Conservation (phyloP, 805 yeast species). For the Yarrowia divulgata region DNA sequence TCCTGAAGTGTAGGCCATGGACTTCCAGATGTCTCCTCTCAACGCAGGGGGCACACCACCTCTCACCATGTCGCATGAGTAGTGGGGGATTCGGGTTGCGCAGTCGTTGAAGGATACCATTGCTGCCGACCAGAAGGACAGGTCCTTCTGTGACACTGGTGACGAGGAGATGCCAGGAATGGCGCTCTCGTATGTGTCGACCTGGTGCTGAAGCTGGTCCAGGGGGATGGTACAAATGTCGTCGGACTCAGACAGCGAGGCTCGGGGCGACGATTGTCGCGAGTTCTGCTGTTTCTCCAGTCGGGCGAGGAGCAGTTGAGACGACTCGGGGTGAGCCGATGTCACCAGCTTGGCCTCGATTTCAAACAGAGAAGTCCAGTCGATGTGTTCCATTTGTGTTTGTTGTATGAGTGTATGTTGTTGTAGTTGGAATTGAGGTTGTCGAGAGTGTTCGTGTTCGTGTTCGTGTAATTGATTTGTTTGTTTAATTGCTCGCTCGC, state of each 20-base stretch:
- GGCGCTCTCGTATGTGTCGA: conserved; percentile 24
- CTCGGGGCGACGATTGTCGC: conserved; percentile 20
- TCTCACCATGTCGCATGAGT: conserved; percentile 48
- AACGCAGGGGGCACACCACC: conserved; percentile 51
- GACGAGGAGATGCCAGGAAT: conserved; percentile 24
- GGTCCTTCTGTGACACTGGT: conserved; percentile 42
- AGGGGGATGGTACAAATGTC: conserved; percentile 24
- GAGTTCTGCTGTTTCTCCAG: conserved; percentile 32
- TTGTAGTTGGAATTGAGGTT: background rate
- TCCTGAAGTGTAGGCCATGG: conserved; percentile 45
- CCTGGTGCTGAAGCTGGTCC: conserved; percentile 23
- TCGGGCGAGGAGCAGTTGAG: conserved; percentile 25
- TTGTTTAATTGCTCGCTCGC: background rate
- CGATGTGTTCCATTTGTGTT: conserved; percentile 34
- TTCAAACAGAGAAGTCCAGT: conserved; percentile 38
- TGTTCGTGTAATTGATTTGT: background rate
- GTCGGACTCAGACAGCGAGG: conserved; percentile 18
- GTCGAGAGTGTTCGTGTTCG: background rate
- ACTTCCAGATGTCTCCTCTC: conserved; percentile 51
- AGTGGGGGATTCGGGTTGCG: conserved; percentile 48
- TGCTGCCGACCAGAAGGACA: conserved; percentile 51
- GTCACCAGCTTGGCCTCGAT: conserved; percentile 35
- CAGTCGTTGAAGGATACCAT: conserved; percentile 49
- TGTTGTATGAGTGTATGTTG: too few relatives aligned
- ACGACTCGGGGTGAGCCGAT: conserved; percentile 24